A percentile compares a stretch with the other conserved stretches of the same genome.
Conservation (phyloP, 2,329 filamentous ascomycete species). For the Colletotrichum incanum region DNA sequence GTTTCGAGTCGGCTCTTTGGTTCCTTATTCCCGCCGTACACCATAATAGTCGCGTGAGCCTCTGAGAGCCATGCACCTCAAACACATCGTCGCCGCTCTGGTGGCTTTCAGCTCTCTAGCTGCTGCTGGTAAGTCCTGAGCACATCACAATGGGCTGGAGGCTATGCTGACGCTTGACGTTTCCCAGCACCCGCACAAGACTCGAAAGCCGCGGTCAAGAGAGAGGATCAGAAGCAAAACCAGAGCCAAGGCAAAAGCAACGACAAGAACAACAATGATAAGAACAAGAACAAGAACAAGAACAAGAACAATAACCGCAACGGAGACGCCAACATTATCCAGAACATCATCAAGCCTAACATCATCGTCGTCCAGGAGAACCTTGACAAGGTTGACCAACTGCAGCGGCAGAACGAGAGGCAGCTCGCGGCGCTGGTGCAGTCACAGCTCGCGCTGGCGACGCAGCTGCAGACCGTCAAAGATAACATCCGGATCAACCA, state of each 20-base stretch:
- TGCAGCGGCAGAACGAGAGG: conserved; percentile 54
- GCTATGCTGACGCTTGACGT: not conserved
- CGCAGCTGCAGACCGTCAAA: conserved; percentile 58
- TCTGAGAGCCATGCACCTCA: conserved; percentile 47
- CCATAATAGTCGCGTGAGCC: conserved; percentile 11
- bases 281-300: not conserved
- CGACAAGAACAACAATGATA: conserved; percentile 6
- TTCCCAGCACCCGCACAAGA: conserved; percentile 32
- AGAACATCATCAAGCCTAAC: conserved; percentile 46
- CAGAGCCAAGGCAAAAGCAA: conserved; percentile 10
- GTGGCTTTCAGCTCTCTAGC: conserved; percentile 49
- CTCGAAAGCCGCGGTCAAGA: conserved; percentile 24
- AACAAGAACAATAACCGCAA: conserved; percentile 16
- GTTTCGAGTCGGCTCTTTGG: conserved; percentile 19
- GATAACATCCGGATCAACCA: conserved; percentile 60
- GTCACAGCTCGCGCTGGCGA: conserved; percentile 54
- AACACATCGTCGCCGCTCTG: conserved; percentile 48
- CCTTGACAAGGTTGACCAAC: conserved; percentile 53
- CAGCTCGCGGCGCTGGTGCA: conserved; percentile 56
- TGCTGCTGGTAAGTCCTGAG: conserved; percentile 47
- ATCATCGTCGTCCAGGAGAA: conserved; percentile 56
- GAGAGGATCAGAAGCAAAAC: conserved; percentile 2
- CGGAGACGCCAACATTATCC: conserved; percentile 47
- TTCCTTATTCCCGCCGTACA: not conserved
- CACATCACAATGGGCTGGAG: too few species aligned